Evolutionary conservation across 2,329 filamentous ascomycete species (phyloP).

Genomic region (Cytospora mali): DNA sequence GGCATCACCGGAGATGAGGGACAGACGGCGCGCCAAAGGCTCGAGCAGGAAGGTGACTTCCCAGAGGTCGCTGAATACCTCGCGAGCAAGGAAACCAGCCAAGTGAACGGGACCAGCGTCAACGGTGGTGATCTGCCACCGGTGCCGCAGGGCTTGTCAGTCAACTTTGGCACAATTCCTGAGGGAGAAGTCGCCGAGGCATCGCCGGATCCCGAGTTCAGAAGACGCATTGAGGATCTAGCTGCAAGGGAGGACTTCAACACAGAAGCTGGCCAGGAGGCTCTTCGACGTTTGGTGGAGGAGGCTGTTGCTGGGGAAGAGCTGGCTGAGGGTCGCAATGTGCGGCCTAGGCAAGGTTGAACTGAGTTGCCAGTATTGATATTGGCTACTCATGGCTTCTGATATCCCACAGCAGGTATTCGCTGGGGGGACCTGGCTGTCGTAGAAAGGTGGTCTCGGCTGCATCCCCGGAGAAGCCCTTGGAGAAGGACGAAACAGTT

Average conservation of each 20-base stretch:
- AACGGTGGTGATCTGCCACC: slow-evolving; percentile 55
- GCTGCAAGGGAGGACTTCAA: slow-evolving; percentile 83
- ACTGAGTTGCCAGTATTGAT: not conserved
- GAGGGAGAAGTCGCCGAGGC: slow-evolving; percentile 57
- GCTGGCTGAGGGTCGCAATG: slow-evolving; percentile 64
- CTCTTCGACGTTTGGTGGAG: slow-evolving; percentile 76
- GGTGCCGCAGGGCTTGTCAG: slow-evolving; percentile 73
- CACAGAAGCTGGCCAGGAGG: slow-evolving; percentile 75
- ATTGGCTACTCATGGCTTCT: slow-evolving; percentile 45
- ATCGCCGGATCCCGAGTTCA: slow-evolving; percentile 76
- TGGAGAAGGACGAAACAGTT: slow-evolving; percentile 54
- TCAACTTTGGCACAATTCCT: slow-evolving; percentile 77
- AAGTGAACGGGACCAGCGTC: slow-evolving; percentile 27
- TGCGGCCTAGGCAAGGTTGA: slow-evolving; percentile 64
- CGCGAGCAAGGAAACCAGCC: slow-evolving; percentile 36
- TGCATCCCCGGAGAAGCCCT: slow-evolving; percentile 45
- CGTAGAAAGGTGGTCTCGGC: slow-evolving; percentile 58
- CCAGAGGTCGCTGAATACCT: slow-evolving; percentile 77
- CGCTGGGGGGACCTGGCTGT: slow-evolving; percentile 49
- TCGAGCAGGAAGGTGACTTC: slow-evolving; percentile 77
- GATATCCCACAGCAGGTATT: slow-evolving; percentile 65
- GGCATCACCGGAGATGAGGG: slow-evolving; percentile 71
- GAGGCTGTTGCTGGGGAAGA: slow-evolving; percentile 75
- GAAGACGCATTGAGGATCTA: slow-evolving; percentile 84
- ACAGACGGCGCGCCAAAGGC: slow-evolving; percentile 78